These are phyloP conservation scores for Trichoderma virens DNA, from an alignment of 495 filamentous ascomycete species.

Conservation along the genomic window DNA sequence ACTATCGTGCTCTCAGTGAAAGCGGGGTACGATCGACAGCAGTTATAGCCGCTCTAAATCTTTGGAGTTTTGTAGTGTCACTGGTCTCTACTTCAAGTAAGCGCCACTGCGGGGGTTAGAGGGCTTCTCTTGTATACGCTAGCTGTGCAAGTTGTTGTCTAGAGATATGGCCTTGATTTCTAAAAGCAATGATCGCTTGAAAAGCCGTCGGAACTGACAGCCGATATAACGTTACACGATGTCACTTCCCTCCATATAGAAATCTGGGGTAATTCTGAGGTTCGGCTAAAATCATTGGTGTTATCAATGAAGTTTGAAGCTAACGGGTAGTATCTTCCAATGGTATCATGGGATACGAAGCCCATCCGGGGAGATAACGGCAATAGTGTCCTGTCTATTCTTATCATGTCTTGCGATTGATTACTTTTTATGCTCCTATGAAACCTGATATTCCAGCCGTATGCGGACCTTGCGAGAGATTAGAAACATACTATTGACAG, in stretches of 20 bases:
- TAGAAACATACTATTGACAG: no score
- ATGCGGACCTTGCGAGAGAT: neutral
- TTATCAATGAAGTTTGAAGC: neutral
- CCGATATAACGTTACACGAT: constrained; percentile 1
- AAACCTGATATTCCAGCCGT: neutral
- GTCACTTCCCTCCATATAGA: neutral
- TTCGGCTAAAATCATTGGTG: neutral
- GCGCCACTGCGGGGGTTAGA: constrained; percentile 6
- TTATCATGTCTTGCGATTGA: neutral
- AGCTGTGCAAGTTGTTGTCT: neutral
- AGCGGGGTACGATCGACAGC: constrained; percentile 5
- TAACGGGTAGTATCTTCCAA: neutral
- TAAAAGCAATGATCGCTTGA: neutral
- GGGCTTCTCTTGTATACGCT: neutral
- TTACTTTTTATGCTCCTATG: neutral
- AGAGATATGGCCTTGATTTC: neutral
- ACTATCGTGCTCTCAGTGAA: neutral
- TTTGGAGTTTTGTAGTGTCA: neutral
- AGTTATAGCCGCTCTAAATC: neutral
- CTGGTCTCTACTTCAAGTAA: neutral
- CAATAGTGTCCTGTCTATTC: neutral
- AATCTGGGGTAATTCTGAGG: neutral
- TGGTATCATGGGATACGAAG: neutral
- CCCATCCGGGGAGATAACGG: neutral
- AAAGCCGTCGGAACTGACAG: neutral